Base-by-base conservation (phyloP, 371 early-diverging fungal genomes). In the Zychaea mexicana region DNA sequence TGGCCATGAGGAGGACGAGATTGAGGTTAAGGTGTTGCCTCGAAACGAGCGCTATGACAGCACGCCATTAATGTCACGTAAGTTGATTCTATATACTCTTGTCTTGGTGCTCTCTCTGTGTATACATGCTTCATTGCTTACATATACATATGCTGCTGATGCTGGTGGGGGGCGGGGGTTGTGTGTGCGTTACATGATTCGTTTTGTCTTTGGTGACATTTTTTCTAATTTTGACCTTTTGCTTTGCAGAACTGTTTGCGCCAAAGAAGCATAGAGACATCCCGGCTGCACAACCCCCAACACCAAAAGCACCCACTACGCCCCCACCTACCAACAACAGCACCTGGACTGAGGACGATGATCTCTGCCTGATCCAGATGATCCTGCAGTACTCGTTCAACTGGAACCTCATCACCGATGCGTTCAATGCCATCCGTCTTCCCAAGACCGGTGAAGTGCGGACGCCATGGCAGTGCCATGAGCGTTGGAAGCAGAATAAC, bases 271-370 rank as follows among this genome's bases (percentile, higher is more conserved):
- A 66, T 31, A 79, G 79, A 49, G 87, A 87, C 61, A 57, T 65
- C 0, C 78, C 80, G 27, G 75, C 72, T 38, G 73, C 46, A 47
- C 83, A 64, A 67, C 83, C 73, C 64, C 77, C 68, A 31, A 79
- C 73, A 27, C 86, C 84, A 15, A 66, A 78, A 26, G 75, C 79
- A 10, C n/a, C 57, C 67, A 39, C 56, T 45, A 19, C 60, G 60
- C 22, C 58, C 45, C 15, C 62, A 65, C 58, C 72, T 47, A 31
- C 66, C 17, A 54, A 69, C 30, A 63, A 61, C n/a, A 54, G 71
- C 30, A 63, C 62, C n/a, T 93, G 93, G 93, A 77, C 83, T 0
- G 73, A 76, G 30, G 92, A 90, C 13, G 93, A 93, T 63, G 91
- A 93, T 56, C 73, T 87, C 3, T 76, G 83, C 38, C 69, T 93